A percentile compares a stretch with the other conserved stretches of the same genome.
These are phyloP conservation scores for Coleophoma eucalyptorum DNA, from an alignment of 2,329 filamentous ascomycete genomes.

Conservation along the genomic window DNA sequence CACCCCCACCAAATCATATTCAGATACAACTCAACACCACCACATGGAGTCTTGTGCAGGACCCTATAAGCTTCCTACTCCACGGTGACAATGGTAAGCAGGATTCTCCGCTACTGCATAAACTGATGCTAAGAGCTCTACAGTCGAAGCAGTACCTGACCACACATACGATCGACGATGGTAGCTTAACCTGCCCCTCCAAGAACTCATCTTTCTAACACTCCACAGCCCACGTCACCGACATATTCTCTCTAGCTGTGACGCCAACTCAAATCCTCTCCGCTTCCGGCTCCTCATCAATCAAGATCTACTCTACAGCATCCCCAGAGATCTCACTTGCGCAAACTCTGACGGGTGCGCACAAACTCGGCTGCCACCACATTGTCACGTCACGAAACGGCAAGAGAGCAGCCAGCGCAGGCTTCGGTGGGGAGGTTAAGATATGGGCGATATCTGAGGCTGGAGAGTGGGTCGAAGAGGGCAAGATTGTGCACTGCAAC, in stretches of 20 bases:
- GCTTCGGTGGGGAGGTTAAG: slow-evolving; percentile 86
- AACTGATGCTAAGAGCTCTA: slow-evolving; percentile 10
- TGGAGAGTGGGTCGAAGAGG: slow-evolving; percentile 48
- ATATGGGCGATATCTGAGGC: slow-evolving; percentile 68
- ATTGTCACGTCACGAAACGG: slow-evolving; percentile 69
- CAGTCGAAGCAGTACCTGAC: slow-evolving; percentile 99
- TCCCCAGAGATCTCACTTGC: slow-evolving; percentile 69
- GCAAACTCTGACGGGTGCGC: slow-evolving; percentile 76
- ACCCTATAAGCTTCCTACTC: no score
- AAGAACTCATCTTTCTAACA: slow-evolving; percentile 16
- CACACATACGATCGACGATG: slow-evolving; percentile 84
- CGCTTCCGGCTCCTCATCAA: slow-evolving; percentile 76
- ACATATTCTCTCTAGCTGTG: slow-evolving; percentile 80
- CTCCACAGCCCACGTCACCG: slow-evolving; percentile 68
- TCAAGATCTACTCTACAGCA: slow-evolving; percentile 75
- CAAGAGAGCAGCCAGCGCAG: slow-evolving; percentile 72
- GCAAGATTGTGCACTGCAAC: slow-evolving; percentile 47
- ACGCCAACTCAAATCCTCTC: slow-evolving; percentile 74
- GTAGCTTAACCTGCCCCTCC: slow-evolving; percentile 37
- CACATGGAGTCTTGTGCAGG: no score
- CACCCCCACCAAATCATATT: slow-evolving; percentile 14
- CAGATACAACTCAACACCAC: slow-evolving; percentile 4
- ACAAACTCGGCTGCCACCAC: slow-evolving; percentile 90
- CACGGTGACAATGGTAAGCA: slow-evolving; percentile 23
- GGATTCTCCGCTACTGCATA: slow-evolving; percentile 1